Percentiles rank a stretch among this genome's conserved stretches.
Evolutionary conservation across 768 basidiomycete species (phyloP).

Genomic region (Macrolepiota albuminosa): DNA sequence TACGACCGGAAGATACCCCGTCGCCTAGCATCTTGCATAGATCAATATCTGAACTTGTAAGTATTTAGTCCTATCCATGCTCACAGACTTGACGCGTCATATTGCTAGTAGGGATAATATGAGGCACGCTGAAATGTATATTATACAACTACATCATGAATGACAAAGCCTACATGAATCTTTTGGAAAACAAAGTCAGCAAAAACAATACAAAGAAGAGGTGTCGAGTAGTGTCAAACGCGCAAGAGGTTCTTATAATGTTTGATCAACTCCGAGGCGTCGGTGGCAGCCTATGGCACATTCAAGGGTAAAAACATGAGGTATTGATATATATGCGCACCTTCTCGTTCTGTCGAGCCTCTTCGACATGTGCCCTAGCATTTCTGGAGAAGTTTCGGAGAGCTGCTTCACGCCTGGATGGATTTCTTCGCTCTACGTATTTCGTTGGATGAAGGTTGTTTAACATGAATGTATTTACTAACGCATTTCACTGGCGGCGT

Average conservation of each 20-base stretch:
- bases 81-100: neutral
- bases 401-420: constrained; percentile 22
- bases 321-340: constrained; percentile 18
- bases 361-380: constrained; percentile 30
- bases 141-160: neutral
- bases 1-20: constrained; percentile 45
- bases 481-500: constrained; percentile 35
- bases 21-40: constrained; percentile 25
- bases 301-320: neutral
- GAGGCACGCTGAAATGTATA: constrained; percentile 2
- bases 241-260: constrained; percentile 28
- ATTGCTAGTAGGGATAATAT: constrained; percentile 18
- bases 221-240: constrained; percentile 4
- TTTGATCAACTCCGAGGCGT: constrained; percentile 30
- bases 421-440: constrained; percentile 24
- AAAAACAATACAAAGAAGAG: neutral
- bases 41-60: constrained; percentile 45
- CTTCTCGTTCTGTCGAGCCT: constrained; percentile 30
- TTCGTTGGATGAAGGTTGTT: neutral
- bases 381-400: constrained; percentile 26
- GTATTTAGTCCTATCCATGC: constrained; percentile 14
- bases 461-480: constrained; percentile 11
- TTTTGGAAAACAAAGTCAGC: neutral
- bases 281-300: constrained; percentile 24
- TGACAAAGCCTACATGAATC: neutral